These are phyloP conservation scores for Syncephalastrum racemosum DNA, from an alignment of 371 early-diverging fungal species.

Conservation along the genomic window DNA sequence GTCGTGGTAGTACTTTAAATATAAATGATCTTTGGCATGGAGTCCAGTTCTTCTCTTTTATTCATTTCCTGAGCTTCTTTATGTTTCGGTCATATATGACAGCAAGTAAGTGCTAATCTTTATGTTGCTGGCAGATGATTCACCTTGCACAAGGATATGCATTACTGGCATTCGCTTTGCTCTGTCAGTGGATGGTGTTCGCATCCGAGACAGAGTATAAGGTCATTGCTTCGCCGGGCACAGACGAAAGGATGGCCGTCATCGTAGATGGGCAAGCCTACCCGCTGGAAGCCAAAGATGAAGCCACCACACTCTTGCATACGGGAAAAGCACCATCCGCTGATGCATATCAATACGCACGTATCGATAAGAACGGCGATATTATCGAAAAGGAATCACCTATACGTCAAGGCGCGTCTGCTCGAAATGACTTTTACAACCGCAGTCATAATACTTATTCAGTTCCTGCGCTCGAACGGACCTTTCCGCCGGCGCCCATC, in stretches of 20 bases:
- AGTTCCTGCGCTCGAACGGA: neutral
- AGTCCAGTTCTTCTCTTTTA: no score
- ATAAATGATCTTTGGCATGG: no score
- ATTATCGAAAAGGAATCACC: constrained; percentile 10
- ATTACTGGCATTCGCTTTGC: no score
- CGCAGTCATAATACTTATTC: neutral
- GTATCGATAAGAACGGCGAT: neutral
- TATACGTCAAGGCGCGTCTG: neutral
- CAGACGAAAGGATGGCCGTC: constrained; percentile 8
- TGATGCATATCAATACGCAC: constrained; percentile 8
- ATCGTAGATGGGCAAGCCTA: constrained; percentile 19
- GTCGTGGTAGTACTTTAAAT: no score
- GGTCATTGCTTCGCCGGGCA: constrained; percentile 11
- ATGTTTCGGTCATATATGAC: no score
- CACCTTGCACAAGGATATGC: no score
- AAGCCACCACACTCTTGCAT: constrained; percentile 7
- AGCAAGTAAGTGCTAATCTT: no score
- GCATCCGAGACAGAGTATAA: constrained; percentile 5
- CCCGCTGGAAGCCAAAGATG: constrained; percentile 1
- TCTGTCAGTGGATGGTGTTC: no score
- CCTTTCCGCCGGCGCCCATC: constrained; percentile 3
- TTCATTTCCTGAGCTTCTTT: no score
- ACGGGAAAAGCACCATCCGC: constrained; percentile 22
- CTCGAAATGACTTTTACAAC: constrained; percentile 16
- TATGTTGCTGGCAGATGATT: no score